Conservation (phyloP, 73 alveolate genomes). For the Paramecium tetraurelia region DNA sequence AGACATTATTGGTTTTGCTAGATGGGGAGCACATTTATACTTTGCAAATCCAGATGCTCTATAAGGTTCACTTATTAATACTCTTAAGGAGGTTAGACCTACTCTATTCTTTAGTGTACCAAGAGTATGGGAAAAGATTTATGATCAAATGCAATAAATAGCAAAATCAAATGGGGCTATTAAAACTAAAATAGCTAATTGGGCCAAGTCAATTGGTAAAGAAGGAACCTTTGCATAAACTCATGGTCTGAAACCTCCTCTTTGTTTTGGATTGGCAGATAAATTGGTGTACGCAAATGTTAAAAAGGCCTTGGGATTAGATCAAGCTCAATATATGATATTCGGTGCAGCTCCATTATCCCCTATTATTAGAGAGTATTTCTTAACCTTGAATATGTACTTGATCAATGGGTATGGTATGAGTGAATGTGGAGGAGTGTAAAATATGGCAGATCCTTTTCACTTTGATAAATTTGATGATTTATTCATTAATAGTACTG, state of each 20-base stretch:
- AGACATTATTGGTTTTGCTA: slow-evolving; percentile 67
- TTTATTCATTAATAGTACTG: slow-evolving; percentile 61
- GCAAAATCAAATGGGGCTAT: slow-evolving; percentile 69
- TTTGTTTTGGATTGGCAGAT: slow-evolving; percentile 72
- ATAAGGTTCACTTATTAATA: slow-evolving; percentile 80
- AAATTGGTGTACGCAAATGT: slow-evolving; percentile 65
- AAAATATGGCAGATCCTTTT: slow-evolving; percentile 61
- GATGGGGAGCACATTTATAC: slow-evolving; percentile 60
- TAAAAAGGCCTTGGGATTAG: slow-evolving; percentile 79
- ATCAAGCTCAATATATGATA: slow-evolving; percentile 59
- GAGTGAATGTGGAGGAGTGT: slow-evolving; percentile 78
- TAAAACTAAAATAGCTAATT: slow-evolving; percentile 62
- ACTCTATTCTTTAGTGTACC: slow-evolving; percentile 89
- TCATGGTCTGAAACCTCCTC: slow-evolving; percentile 58
- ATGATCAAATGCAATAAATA: slow-evolving; percentile 76
- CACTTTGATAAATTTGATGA: slow-evolving; percentile 45
- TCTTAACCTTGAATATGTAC: slow-evolving; percentile 69
- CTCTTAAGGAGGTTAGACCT: slow-evolving; percentile 80
- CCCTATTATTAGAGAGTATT: slow-evolving; percentile 68
- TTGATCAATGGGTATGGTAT: slow-evolving; percentile 65
- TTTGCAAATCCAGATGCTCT: slow-evolving; percentile 88
- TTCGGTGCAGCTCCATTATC: slow-evolving; percentile 83
- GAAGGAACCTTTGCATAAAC: slow-evolving; percentile 60
- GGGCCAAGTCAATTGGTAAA: slow-evolving; percentile 76
- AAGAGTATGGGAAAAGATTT: slow-evolving; percentile 90